These are phyloP conservation scores for Spathaspora girioi DNA, from an alignment of 805 yeast species.

Conservation along the genomic window DNA sequence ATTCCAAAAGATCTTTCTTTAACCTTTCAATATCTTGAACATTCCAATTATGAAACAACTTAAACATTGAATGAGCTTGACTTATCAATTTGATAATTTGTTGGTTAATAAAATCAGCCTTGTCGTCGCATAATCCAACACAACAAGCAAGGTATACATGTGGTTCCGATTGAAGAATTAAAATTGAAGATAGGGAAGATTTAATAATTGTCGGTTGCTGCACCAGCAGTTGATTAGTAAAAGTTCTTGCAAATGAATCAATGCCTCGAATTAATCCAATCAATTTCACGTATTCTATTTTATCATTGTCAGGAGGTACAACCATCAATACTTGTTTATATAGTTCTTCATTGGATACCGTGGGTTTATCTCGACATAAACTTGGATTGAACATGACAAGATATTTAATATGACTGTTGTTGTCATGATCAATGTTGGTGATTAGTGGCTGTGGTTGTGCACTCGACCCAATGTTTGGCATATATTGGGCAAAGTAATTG, in stretches of 20 bases:
- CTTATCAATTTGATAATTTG: slow-evolving; percentile 23
- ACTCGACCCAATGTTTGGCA: slow-evolving; percentile 19
- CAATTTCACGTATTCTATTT: slow-evolving; percentile 23
- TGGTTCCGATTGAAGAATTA: slow-evolving; percentile 22
- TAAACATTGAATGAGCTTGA: slow-evolving; percentile 22
- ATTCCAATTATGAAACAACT: slow-evolving; percentile 22
- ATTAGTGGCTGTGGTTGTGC: neutral
- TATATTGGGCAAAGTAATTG: slow-evolving; percentile 24
- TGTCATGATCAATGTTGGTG: neutral
- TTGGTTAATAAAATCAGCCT: slow-evolving; percentile 16
- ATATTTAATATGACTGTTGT: slow-evolving; percentile 15
- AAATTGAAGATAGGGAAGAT: slow-evolving; percentile 21
- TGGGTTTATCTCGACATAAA: slow-evolving; percentile 15
- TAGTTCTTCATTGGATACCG: slow-evolving; percentile 26
- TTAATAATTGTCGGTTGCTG: slow-evolving; percentile 18
- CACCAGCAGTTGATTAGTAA: slow-evolving; percentile 13
- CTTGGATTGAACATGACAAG: slow-evolving; percentile 31
- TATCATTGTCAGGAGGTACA: slow-evolving; percentile 12
- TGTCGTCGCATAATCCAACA: slow-evolving; percentile 15
- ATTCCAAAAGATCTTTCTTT: slow-evolving; percentile 14
- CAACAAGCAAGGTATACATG: slow-evolving; percentile 26
- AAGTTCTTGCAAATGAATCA: slow-evolving; percentile 25
- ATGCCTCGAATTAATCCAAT: slow-evolving; percentile 38
- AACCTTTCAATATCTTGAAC: slow-evolving; percentile 15
- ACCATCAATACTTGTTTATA: slow-evolving; percentile 32